A percentile compares a stretch with the other conserved stretches of the same genome.
Evolutionary conservation across 2,329 filamentous ascomycete species (phyloP).

Genomic region (Waltergamsia citrina): DNA sequence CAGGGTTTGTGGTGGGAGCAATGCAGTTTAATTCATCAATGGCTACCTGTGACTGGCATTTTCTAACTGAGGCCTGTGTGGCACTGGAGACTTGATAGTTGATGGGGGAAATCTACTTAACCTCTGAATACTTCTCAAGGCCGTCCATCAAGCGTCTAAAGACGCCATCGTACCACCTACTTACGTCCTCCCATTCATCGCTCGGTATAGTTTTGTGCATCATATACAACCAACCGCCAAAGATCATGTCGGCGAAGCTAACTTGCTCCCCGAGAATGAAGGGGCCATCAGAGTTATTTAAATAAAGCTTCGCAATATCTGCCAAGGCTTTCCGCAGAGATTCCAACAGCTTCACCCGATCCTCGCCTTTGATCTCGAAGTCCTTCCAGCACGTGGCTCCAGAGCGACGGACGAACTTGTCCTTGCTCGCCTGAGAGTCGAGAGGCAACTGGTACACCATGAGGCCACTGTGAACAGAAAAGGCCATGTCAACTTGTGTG

Average conservation of each 20-base stretch:
- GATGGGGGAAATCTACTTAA: no score
- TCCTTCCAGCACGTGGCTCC: slow-evolving; percentile 34
- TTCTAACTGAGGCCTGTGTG: no score
- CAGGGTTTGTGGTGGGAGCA: no score
- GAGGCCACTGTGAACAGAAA: slow-evolving; percentile 34
- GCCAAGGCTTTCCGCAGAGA: slow-evolving; percentile 31
- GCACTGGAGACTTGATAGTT: no score
- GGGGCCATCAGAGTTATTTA: slow-evolving; percentile 26
- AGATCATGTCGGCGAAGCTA: slow-evolving; percentile 46
- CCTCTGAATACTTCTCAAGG: slow-evolving; percentile 23
- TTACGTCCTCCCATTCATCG: slow-evolving; percentile 36
- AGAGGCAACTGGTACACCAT: slow-evolving; percentile 33
- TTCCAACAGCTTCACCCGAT: slow-evolving; percentile 22
- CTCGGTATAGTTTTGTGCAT: slow-evolving; percentile 24
- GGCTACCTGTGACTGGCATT: no score
- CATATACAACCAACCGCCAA: slow-evolving; percentile 47
- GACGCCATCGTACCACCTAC: slow-evolving; percentile 37
- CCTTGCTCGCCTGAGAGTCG: slow-evolving; percentile 33
- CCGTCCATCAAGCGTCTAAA: slow-evolving; percentile 41
- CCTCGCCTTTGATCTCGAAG: slow-evolving; percentile 25
- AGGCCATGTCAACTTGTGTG: slow-evolving; percentile 40
- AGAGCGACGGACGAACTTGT: slow-evolving; percentile 37
- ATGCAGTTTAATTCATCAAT: no score
- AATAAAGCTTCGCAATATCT: slow-evolving; percentile 30
- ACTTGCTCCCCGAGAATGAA: slow-evolving; percentile 35